These are phyloP conservation scores for Theileria annulata DNA, from an alignment of 169 alveolate genomes.

Conservation along the genomic window DNA sequence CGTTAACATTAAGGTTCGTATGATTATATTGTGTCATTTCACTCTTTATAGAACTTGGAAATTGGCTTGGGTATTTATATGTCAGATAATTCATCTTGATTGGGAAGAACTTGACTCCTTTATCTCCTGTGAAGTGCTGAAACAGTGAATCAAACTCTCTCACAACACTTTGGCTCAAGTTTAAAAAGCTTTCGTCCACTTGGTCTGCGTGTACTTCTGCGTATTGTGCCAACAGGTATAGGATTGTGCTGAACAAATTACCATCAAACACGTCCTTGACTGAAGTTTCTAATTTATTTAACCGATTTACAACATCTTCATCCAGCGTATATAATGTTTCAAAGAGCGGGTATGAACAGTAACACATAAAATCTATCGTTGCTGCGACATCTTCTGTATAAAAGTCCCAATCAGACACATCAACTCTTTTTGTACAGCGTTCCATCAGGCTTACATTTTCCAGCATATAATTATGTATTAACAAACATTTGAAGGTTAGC, in stretches of 20 bases:
- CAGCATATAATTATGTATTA: conserved; percentile 48
- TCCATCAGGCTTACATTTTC: conserved; percentile 32
- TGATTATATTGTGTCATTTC: neutral
- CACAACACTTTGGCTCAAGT: conserved; percentile 5
- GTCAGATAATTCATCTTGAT: conserved; percentile 28
- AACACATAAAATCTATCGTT: conserved; percentile 50
- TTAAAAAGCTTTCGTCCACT: conserved; percentile 33
- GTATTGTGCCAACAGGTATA: conserved; percentile 30
- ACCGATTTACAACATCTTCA: neutral
- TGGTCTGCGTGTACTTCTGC: conserved; percentile 32
- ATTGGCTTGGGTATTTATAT: neutral
- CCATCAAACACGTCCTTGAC: conserved; percentile 60
- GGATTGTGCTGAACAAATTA: conserved; percentile 47
- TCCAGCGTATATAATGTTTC: neutral
- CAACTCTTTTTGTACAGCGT: conserved; percentile 45
- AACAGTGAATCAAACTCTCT: conserved; percentile 27
- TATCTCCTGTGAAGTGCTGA: conserved; percentile 31
- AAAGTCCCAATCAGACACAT: conserved; percentile 46
- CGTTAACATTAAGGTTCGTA: neutral
- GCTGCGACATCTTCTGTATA: conserved; percentile 46
- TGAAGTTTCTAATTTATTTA: neutral
- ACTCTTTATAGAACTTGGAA: neutral
- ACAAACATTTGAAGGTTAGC: conserved; percentile 51
- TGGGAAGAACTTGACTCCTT: conserved; percentile 15
- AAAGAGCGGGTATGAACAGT: conserved; percentile 25